These are phyloP conservation scores for Coemansia sp. DNA, from an alignment of 192 early-diverging fungal genomes.

Conservation along the genomic window DNA sequence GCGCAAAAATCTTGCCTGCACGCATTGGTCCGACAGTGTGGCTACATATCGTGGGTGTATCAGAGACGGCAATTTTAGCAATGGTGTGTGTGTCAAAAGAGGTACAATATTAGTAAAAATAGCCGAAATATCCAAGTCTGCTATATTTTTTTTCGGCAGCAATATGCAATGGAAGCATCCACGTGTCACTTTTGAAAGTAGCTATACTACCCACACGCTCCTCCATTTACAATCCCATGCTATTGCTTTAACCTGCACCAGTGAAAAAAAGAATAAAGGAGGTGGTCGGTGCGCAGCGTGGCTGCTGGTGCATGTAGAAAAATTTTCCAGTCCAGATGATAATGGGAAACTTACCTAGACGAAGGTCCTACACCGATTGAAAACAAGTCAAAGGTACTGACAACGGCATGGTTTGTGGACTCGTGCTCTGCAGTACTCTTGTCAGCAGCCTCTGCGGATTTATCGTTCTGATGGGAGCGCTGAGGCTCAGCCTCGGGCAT, in stretches of 20 bases:
- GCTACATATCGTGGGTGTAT: conserved; percentile 35
- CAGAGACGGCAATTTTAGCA: not conserved
- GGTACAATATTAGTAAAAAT: conserved; percentile 2
- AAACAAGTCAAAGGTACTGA: conserved; percentile 93
- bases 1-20: conserved; percentile 90
- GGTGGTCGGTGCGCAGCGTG: conserved; percentile 32
- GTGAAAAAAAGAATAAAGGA: not conserved
- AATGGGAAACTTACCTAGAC: conserved; percentile 57
- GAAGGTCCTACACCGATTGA: conserved; percentile 95
- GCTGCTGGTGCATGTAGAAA: conserved; percentile 5
- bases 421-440: conserved; percentile 34
- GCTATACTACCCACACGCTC: not conserved
- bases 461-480: conserved; percentile 11
- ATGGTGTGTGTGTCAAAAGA: not conserved
- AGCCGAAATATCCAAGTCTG: too few species aligned
- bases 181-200: conserved; percentile 2
- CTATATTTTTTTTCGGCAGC: not conserved
- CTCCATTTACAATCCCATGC: too few species aligned
- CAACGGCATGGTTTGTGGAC: conserved; percentile 74
- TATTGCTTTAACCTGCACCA: not conserved
- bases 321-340: conserved; percentile 1
- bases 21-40: conserved; percentile 98
- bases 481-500: conserved; percentile 38
- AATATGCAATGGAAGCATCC: not conserved
- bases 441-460: conserved; percentile 8